Evolutionary conservation across 2,329 filamentous ascomycete species (phyloP), one percentile per base, ranked within the genome.

Genomic region (Apiospora malaysiana): DNA sequence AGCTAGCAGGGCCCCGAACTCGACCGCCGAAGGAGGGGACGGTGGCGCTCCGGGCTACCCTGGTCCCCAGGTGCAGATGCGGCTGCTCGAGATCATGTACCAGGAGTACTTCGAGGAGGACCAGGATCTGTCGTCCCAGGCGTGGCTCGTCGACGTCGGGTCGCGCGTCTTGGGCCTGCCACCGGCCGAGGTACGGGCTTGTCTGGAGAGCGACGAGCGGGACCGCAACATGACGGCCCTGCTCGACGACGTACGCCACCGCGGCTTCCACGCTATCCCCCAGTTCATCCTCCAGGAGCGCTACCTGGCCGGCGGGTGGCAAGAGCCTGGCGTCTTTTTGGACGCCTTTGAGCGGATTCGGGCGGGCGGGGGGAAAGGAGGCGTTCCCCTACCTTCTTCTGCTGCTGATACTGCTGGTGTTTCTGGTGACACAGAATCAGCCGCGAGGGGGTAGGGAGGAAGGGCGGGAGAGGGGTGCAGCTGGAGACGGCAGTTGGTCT

Each of bases 221-320:
- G 79, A 77, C 81, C 70, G 43, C 27, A 72, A 75, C n/a, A 70
- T 79, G 63, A 76, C 79, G 69, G 70, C 25, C 18, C 74, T 79
- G 21, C 73, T 71, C 65, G 73, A 74, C 21, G 74, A 77, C 40
- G 76, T 77, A 32, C 72, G 75, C 47, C 68, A 51, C 63, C 74
- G 74, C 27, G 66, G 74, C 8, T 81, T 95, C 69, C 85, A 84
- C 70, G 93, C 92, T 0, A 92, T 95, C 74, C 93, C 93, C 21
- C 90, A 92, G 75, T 93, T 93, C 76, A 90, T 90, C 1, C 86
- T 95, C 68, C 91, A 94, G 77, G 89, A 86, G 1, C 83, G 84
- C 76, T 94, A 89, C 80, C 87, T 90, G 73, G 84, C 95, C 23
- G 90, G 91, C 10, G 93, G 93, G 0, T 92, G 91, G 70, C 92